Conservation (phyloP, 805 yeast genomes). For the Candida adriatica region DNA sequence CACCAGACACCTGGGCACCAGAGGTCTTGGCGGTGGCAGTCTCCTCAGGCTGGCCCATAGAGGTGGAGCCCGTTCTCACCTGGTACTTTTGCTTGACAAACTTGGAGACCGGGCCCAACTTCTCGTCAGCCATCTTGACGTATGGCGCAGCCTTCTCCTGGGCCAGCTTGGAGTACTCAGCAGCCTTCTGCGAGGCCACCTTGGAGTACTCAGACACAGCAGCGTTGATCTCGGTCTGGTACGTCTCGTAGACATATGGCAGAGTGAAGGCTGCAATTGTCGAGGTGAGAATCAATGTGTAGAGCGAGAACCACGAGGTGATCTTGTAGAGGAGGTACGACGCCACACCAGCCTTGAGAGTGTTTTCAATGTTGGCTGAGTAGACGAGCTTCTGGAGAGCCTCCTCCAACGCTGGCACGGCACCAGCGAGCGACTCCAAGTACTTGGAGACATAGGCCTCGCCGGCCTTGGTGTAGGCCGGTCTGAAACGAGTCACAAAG, state of each 20-base stretch:
- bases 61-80: slow-evolving; percentile 64
- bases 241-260: slow-evolving; percentile 67
- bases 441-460: slow-evolving; percentile 32
- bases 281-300: slow-evolving; percentile 52
- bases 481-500: slow-evolving; percentile 68
- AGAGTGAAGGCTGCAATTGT: slow-evolving; percentile 61
- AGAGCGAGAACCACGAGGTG: slow-evolving; percentile 70
- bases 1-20: slow-evolving; percentile 10
- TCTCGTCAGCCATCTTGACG: slow-evolving; percentile 47
- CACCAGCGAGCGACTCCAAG: slow-evolving; percentile 37
- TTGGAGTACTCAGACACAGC: slow-evolving; percentile 41
- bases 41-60: slow-evolving; percentile 34
- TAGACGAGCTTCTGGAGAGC: slow-evolving; percentile 50
- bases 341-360: slow-evolving; percentile 64
- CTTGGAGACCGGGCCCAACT: slow-evolving; percentile 60
- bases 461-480: slow-evolving; percentile 39
- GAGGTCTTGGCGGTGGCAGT: slow-evolving; percentile 15
- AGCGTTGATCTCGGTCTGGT: slow-evolving; percentile 73
- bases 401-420: slow-evolving; percentile 45
- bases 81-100: slow-evolving; percentile 47
- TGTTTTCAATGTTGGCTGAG: slow-evolving; percentile 64
- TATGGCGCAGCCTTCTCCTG: slow-evolving; percentile 55
- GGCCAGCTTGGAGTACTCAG: slow-evolving; percentile 38
- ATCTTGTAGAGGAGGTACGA: slow-evolving; percentile 63
- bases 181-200: slow-evolving; percentile 44